phyloP scores from a whole-genome alignment of 306 rosid species.

The Gleditsia sinensis region DNA sequence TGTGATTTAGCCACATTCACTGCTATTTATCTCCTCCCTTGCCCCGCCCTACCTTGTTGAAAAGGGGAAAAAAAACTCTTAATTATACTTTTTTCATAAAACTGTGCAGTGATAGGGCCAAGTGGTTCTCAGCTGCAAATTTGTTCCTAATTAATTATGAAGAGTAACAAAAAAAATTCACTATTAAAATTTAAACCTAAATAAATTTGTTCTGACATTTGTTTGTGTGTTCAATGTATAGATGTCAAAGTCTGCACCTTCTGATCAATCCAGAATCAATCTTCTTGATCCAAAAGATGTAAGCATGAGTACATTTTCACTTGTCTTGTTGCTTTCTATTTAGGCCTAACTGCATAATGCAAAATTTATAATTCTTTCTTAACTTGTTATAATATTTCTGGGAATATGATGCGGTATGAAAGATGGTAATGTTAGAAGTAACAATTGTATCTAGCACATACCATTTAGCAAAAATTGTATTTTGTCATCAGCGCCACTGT shows the following conservation, averaged over 20 bases:
- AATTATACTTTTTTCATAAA: slow-evolving; percentile 5
- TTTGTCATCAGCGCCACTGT: background rate
- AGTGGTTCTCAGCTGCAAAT: background rate
- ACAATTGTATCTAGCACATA: slow-evolving; percentile 2
- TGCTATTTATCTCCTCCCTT: background rate
- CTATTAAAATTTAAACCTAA: slow-evolving; percentile 13
- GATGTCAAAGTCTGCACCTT: slow-evolving; percentile 99
- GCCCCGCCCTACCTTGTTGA: background rate
- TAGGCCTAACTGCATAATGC: slow-evolving; percentile 5
- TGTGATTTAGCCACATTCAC: too few species aligned
- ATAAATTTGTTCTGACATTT: slow-evolving; percentile 33
- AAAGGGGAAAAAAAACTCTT: background rate
- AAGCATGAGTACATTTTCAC: slow-evolving; percentile 37
- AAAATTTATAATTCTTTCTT: background rate
- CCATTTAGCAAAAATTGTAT: slow-evolving; percentile 1
- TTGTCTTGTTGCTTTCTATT: background rate
- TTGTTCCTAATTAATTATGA: slow-evolving; percentile 4
- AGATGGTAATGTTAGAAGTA: slow-evolving; percentile 17
- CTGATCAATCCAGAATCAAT: slow-evolving; percentile 95
- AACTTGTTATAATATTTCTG: background rate
- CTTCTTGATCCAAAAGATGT: slow-evolving; percentile 96
- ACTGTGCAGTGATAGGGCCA: background rate
- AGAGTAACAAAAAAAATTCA: background rate
- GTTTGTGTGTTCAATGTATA: slow-evolving; percentile 43
- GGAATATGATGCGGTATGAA: slow-evolving; percentile 19